Percentiles rank a stretch among this genome's conserved stretches.
phyloP scores from a whole-genome alignment of 1,284 basidiomycete species.

The Gymnopus androsaceus region DNA sequence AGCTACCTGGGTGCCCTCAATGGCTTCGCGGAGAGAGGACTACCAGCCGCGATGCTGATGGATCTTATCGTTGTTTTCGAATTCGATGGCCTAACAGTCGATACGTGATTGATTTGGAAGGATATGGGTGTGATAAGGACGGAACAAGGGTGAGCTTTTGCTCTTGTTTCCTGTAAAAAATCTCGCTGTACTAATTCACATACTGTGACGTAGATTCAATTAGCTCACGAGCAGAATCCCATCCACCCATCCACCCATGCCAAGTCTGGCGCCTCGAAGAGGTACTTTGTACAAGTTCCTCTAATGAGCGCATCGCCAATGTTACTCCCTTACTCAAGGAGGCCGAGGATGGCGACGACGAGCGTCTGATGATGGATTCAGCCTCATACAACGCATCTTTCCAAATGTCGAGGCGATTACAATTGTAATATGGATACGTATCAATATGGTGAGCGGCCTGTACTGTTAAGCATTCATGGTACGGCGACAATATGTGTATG shows the following conservation, averaged over 20 bases:
- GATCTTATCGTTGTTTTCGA: no score
- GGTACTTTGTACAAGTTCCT: not conserved
- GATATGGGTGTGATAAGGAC: slow-evolving; percentile 2
- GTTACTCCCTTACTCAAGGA: not conserved
- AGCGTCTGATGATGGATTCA: not conserved
- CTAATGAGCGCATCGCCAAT: not conserved
- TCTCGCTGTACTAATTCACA: no score
- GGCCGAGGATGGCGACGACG: not conserved
- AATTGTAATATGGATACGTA: no score
- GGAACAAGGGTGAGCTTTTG: not conserved
- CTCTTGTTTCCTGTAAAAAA: no score
- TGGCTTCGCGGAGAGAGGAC: not conserved
- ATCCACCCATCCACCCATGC: slow-evolving; percentile 7
- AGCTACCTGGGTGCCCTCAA: no score
- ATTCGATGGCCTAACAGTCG: slow-evolving; percentile 9
- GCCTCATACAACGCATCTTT: no score
- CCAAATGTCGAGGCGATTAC: no score
- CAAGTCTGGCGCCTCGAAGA: slow-evolving; percentile 10
- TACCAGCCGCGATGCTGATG: no score
- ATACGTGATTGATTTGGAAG: slow-evolving; percentile 1
- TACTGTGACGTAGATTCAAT: slow-evolving; percentile 8
- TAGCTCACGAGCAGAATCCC: slow-evolving; percentile 3
- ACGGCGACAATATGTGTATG: no score
- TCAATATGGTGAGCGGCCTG: no score
- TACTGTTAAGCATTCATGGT: no score